Evolutionary conservation across 2,329 filamentous ascomycete species (phyloP).

Genomic region (Tolypocladium inflatum): DNA sequence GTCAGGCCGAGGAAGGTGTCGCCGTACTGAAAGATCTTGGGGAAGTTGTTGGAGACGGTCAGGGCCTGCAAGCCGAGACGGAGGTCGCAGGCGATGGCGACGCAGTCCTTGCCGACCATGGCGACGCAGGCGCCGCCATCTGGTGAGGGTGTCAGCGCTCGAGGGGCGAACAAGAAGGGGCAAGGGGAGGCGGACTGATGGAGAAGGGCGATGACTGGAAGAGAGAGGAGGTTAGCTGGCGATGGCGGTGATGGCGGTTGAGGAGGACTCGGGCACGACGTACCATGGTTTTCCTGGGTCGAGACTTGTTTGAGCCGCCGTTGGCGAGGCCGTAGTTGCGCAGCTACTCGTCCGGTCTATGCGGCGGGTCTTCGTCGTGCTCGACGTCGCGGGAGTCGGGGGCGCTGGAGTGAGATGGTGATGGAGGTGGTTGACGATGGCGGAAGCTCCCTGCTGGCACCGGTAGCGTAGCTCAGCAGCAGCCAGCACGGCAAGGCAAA

Average conservation of each 20-base stretch:
- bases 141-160: constrained; percentile 15
- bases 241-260: not conserved
- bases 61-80: constrained; percentile 93
- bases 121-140: constrained; percentile 91
- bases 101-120: constrained; percentile 99
- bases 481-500: constrained; percentile 10
- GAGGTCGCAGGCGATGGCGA: constrained; percentile 97
- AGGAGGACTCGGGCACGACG: not conserved
- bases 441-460: not conserved
- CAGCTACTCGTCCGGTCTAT: not conserved
- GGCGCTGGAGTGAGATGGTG: not conserved
- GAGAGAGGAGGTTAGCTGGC: constrained; percentile 17
- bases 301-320: not conserved
- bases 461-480: not conserved
- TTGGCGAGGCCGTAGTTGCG: not conserved
- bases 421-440: not conserved
- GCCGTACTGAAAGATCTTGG: constrained; percentile 98
- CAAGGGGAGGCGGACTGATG: constrained; percentile 60
- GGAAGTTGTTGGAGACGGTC: constrained; percentile 99
- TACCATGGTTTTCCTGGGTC: constrained; percentile 1
- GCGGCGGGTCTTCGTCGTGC: not conserved
- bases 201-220: constrained; percentile 79
- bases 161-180: not conserved
- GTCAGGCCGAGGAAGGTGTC: constrained; percentile 93
- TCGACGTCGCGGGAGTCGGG: not conserved